Percentiles rank a stretch among this genome's conserved stretches.
Conservation (phyloP, 2,329 filamentous ascomycete genomes). For the Hypoxylon sp. region DNA sequence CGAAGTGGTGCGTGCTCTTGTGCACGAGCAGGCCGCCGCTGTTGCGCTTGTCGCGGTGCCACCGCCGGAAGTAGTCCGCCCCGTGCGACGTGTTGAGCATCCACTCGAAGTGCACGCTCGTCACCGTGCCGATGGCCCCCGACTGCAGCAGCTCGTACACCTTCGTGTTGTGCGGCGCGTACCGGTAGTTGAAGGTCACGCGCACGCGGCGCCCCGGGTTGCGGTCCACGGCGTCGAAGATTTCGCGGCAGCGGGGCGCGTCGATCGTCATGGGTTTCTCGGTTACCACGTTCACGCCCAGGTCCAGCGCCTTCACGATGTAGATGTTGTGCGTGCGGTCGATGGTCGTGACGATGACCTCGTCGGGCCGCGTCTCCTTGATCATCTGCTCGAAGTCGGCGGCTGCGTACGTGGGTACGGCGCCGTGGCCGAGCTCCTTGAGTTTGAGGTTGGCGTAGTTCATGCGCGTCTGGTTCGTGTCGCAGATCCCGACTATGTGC, state of each 20-base stretch:
- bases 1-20: slow-evolving; percentile 75
- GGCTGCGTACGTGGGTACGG: slow-evolving; percentile 69
- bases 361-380: slow-evolving; percentile 68
- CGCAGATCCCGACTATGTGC: slow-evolving; percentile 69
- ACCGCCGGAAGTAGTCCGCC: slow-evolving; percentile 74
- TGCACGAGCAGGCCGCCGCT: slow-evolving; percentile 72
- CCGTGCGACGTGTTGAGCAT: slow-evolving; percentile 74
- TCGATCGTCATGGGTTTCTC: slow-evolving; percentile 78
- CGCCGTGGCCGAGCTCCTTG: slow-evolving; percentile 60
- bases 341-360: slow-evolving; percentile 74
- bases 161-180: slow-evolving; percentile 75
- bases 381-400: slow-evolving; percentile 72
- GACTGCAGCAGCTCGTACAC: slow-evolving; percentile 68
- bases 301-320: slow-evolving; percentile 70
- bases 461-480: slow-evolving; percentile 73
- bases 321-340: slow-evolving; percentile 74
- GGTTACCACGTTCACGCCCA: slow-evolving; percentile 73
- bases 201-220: slow-evolving; percentile 64
- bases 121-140: slow-evolving; percentile 70
- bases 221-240: slow-evolving; percentile 67
- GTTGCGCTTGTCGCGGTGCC: slow-evolving; percentile 74
- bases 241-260: slow-evolving; percentile 66
- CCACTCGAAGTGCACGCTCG: slow-evolving; percentile 74
- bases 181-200: slow-evolving; percentile 76
- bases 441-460: slow-evolving; percentile 68